phyloP scores from a whole-genome alignment of 495 filamentous ascomycete genomes.

The Penicillium longicatenatum region DNA sequence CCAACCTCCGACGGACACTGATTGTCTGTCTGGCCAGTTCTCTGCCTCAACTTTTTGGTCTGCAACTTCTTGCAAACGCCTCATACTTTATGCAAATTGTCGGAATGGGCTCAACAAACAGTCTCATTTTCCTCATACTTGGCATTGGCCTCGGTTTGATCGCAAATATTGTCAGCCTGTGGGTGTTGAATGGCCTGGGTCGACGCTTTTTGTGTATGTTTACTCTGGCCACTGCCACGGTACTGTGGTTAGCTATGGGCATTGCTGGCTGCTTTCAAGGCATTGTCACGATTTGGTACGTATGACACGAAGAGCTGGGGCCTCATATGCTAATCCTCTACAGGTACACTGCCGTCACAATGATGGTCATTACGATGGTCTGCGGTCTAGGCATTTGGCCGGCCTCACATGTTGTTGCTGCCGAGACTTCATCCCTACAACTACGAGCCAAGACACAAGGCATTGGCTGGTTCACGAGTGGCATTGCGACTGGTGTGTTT shows the following conservation, averaged over 20 bases:
- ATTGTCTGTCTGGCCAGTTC: constrained; percentile 45
- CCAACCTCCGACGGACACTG: constrained; percentile 46
- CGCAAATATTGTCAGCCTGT: constrained; percentile 33
- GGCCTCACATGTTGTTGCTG: constrained; percentile 35
- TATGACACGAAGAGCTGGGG: background rate
- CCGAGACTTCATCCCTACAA: constrained; percentile 35
- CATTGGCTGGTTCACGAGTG: constrained; percentile 35
- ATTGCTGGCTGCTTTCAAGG: constrained; percentile 36
- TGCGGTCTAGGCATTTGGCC: constrained; percentile 38
- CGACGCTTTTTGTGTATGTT: constrained; percentile 25
- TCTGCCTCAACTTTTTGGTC: constrained; percentile 34
- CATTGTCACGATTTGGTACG: constrained; percentile 32
- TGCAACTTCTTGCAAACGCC: constrained; percentile 32
- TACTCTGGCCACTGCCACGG: constrained; percentile 16
- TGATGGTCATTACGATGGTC: constrained; percentile 30
- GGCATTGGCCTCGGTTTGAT: constrained; percentile 34
- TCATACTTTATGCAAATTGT: constrained; percentile 41
- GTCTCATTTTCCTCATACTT: constrained; percentile 34
- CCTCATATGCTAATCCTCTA: background rate
- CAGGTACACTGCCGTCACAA: constrained; percentile 35
- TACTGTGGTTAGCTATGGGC: constrained; percentile 36
- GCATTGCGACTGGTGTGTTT: constrained; percentile 28
- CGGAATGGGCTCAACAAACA: constrained; percentile 32
- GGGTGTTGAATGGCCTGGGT: constrained; percentile 30
- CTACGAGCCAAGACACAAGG: constrained; percentile 39